Conservation (phyloP, 83 land plant species). For the Picea abies region DNA sequence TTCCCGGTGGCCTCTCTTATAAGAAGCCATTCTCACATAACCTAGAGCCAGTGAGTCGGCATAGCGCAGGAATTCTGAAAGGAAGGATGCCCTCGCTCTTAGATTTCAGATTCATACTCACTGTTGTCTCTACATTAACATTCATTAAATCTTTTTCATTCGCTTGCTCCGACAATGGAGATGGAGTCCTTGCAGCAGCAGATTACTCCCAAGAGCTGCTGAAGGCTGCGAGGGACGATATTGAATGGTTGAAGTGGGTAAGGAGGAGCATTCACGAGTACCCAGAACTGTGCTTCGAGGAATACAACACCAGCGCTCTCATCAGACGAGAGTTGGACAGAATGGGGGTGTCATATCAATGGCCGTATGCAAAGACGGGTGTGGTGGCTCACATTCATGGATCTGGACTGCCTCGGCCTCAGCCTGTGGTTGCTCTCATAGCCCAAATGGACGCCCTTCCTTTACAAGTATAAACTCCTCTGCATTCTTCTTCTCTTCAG, state of each 20-base stretch:
- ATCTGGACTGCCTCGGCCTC: slow-evolving; percentile 25
- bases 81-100: too few species aligned
- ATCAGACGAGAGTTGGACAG: slow-evolving; percentile 43
- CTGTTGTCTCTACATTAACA: too few species aligned
- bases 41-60: too few species aligned
- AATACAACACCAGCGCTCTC: slow-evolving; percentile 35
- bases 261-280: slow-evolving; percentile 44
- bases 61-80: too few species aligned
- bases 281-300: slow-evolving; percentile 46
- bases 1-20: too few species aligned
- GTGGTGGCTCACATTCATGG: slow-evolving; percentile 47
- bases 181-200: too few species aligned
- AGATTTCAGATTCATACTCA: too few species aligned
- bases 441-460: slow-evolving; percentile 62
- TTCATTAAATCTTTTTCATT: too few species aligned
- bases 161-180: too few species aligned
- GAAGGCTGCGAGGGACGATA: not conserved
- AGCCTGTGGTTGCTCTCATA: slow-evolving; percentile 41
- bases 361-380: slow-evolving; percentile 51
- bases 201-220: not conserved
- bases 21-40: too few species aligned
- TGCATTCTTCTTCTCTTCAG: too few species aligned
- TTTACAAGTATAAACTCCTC: slow-evolving; percentile 30
- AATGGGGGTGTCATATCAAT: slow-evolving; percentile 38
- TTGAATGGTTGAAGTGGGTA: slow-evolving; percentile 32